These are phyloP conservation scores for Sarcocystis neurona DNA, from an alignment of 169 alveolate genomes.

Conservation along the genomic window DNA sequence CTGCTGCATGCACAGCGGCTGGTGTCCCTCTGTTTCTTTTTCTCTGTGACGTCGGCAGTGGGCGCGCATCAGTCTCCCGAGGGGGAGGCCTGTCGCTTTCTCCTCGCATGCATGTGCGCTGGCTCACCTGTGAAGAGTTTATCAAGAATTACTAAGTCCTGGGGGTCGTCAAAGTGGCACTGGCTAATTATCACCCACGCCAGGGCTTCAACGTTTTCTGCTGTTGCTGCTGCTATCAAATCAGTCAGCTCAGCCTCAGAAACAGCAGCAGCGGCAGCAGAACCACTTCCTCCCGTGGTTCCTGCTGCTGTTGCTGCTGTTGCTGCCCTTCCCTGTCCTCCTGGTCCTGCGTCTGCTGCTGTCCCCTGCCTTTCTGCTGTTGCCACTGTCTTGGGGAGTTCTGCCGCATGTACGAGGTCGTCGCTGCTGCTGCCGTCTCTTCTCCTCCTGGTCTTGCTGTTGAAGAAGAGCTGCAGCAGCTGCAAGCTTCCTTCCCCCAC, in stretches of 20 bases:
- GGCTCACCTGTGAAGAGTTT: too few relatives aligned
- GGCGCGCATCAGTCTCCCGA: too few relatives aligned
- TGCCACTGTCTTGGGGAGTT: too few relatives aligned
- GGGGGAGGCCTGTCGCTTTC: too few relatives aligned
- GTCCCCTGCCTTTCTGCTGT: background rate
- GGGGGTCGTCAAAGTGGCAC: background rate
- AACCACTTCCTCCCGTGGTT: background rate
- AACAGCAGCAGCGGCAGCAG: too few relatives aligned
- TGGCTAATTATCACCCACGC: constrained; percentile 1
- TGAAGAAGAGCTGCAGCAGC: background rate
- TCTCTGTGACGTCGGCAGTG: too few relatives aligned
- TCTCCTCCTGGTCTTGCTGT: background rate
- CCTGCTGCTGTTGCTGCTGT: background rate
- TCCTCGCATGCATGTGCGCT: too few relatives aligned
- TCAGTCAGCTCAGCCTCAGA: too few relatives aligned
- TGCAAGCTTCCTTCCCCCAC: background rate
- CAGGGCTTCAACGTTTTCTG: background rate
- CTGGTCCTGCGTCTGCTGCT: background rate
- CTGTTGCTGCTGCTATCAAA: background rate
- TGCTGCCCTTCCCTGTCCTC: background rate
- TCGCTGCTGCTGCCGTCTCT: background rate
- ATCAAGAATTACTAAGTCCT: too few relatives aligned
- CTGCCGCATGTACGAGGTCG: too few relatives aligned
- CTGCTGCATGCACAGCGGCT: too few relatives aligned
- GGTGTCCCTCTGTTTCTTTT: too few relatives aligned